phyloP scores from a whole-genome alignment of 2,329 filamentous ascomycete genomes.

The Fusarium praegraminearum region DNA sequence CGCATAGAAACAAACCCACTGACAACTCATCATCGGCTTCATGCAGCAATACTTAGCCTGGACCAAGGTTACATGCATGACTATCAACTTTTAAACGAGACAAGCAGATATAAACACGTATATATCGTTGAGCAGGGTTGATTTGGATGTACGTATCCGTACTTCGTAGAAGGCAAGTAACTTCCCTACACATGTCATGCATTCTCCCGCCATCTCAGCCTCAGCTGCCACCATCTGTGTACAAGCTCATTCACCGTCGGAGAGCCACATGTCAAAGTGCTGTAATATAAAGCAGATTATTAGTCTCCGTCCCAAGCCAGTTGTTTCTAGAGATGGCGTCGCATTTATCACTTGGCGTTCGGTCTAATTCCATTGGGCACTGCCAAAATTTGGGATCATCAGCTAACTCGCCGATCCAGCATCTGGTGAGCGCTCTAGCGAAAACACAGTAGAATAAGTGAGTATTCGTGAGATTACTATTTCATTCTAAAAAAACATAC shows the following conservation, averaged over 20 bases:
- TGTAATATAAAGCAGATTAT: constrained; percentile 20
- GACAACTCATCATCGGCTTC: constrained; percentile 25
- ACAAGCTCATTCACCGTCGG: not conserved
- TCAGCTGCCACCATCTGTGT: not conserved
- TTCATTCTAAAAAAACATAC: constrained; percentile 1
- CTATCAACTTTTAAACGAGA: not conserved
- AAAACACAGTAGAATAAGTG: not conserved
- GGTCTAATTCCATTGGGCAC: constrained; percentile 9
- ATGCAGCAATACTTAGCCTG: constrained; percentile 7
- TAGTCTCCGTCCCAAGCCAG: constrained; percentile 11
- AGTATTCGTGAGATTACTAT: constrained; percentile 5
- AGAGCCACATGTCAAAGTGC: not conserved
- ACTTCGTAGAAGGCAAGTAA: not conserved
- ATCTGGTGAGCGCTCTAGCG: not conserved
- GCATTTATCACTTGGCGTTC: constrained; percentile 7
- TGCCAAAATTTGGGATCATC: constrained; percentile 1
- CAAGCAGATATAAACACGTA: constrained; percentile 7
- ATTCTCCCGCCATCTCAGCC: constrained; percentile 10
- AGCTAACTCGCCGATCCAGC: constrained; percentile 3
- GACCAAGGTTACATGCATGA: constrained; percentile 9
- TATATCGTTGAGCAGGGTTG: constrained; percentile 5
- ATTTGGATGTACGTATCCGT: not conserved
- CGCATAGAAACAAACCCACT: not conserved
- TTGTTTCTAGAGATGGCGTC: constrained; percentile 1
- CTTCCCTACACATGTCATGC: not conserved